phyloP scores from a whole-genome alignment of 805 yeast genomes.

The Jamesozyma spencerorum region DNA sequence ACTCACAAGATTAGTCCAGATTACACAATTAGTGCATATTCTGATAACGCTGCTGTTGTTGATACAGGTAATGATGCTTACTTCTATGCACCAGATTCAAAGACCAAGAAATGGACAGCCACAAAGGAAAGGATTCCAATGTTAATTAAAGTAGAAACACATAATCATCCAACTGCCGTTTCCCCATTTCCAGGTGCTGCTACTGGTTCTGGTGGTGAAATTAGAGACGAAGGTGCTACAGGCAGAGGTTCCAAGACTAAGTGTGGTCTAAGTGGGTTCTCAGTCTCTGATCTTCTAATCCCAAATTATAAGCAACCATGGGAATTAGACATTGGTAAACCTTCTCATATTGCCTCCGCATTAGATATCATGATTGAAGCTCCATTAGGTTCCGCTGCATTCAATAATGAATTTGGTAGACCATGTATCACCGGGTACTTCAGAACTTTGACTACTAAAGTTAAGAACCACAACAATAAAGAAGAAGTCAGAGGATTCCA shows the following conservation, averaged over 20 bases:
- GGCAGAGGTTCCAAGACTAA: constrained; percentile 97
- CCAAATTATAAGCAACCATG: constrained; percentile 87
- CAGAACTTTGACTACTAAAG: constrained; percentile 83
- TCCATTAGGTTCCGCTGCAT: constrained; percentile 95
- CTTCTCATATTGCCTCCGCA: constrained; percentile 85
- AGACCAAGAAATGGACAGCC: constrained; percentile 63
- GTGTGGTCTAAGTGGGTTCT: constrained; percentile 90
- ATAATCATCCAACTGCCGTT: constrained; percentile 98
- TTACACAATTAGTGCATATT: constrained; percentile 84
- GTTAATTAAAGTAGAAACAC: constrained; percentile 93
- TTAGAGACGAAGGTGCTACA: constrained; percentile 99
- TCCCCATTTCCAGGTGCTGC: constrained; percentile 99
- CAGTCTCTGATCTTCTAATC: constrained; percentile 82
- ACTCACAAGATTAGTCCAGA: constrained; percentile 77
- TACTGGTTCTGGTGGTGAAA: constrained; percentile 99
- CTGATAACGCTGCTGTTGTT: constrained; percentile 95
- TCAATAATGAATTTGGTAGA: constrained; percentile 97
- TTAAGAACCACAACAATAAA: constrained; percentile 50
- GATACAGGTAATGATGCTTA: constrained; percentile 49
- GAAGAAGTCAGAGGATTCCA: constrained; percentile 89
- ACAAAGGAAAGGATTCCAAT: constrained; percentile 75
- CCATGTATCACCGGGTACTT: constrained; percentile 96
- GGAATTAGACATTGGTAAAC: constrained; percentile 88
- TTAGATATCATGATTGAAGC: constrained; percentile 95
- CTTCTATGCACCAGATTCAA: constrained; percentile 68